Percentiles rank a stretch among this genome's conserved stretches.
Conservation (phyloP, 140 eudicot species). For the Senecio squalidus region DNA sequence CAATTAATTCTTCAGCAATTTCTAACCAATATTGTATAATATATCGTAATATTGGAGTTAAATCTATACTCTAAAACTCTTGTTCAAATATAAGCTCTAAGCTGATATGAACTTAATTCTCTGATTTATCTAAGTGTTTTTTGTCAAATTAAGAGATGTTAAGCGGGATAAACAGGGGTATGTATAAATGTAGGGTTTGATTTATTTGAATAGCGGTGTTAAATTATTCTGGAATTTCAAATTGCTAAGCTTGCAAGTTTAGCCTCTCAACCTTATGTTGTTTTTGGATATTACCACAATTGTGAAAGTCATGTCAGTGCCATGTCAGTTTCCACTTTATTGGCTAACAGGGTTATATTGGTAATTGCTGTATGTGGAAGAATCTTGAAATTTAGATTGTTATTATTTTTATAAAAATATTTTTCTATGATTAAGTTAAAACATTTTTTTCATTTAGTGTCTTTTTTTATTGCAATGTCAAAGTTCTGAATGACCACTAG, state of each 20-base stretch:
- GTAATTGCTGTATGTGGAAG: constrained; percentile 6
- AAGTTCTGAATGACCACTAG: constrained; percentile 10
- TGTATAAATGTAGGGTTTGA: neutral
- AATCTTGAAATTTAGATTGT: constrained; percentile 1
- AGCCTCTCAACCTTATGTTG: neutral
- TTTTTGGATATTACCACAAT: too few species aligned
- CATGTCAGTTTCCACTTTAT: neutral
- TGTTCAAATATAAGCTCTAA: too few species aligned
- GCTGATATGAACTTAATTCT: too few species aligned
- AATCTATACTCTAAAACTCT: too few species aligned
- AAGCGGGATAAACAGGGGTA: neutral
- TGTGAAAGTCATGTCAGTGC: neutral
- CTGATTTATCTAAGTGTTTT: too few species aligned
- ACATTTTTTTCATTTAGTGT: constrained; percentile 11
- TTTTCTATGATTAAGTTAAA: constrained; percentile 1
- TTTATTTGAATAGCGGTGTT: neutral
- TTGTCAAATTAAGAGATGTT: too few species aligned
- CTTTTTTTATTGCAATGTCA: neutral
- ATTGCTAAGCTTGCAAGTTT: neutral
- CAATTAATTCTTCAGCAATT: neutral
- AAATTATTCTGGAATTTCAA: neutral
- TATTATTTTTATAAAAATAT: neutral
- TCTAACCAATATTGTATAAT: too few species aligned
- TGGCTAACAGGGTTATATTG: neutral
- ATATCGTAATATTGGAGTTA: too few species aligned